Conservation (phyloP, 257 asterid genomes). For the Solanum tarijense region DNA sequence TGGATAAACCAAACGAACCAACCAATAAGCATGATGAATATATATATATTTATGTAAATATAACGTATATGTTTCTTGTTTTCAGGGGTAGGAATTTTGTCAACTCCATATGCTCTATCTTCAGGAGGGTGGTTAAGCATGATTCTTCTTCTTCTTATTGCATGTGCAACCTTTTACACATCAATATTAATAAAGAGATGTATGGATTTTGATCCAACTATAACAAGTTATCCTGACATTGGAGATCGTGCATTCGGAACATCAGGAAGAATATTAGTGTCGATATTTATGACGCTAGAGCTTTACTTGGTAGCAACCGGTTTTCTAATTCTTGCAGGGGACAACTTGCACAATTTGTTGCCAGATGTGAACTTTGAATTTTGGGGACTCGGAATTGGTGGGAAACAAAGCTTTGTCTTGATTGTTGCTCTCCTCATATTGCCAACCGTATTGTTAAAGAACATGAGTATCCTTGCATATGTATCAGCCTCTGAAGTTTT, state of each 20-base stretch:
- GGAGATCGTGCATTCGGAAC: conserved; percentile 71
- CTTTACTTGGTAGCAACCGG: conserved; percentile 82
- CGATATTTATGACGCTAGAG: conserved; percentile 57
- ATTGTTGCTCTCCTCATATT: conserved; percentile 51
- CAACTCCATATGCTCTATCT: conserved; percentile 69
- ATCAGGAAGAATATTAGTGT: conserved; percentile 43
- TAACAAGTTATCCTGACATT: conserved; percentile 65
- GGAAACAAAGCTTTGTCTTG: conserved; percentile 38
- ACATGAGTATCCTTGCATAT: conserved; percentile 65
- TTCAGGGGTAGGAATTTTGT: conserved; percentile 75
- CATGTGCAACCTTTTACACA: conserved; percentile 52
- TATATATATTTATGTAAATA: no score
- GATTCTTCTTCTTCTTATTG: conserved; percentile 48
- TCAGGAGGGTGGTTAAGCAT: conserved; percentile 90
- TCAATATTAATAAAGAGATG: conserved; percentile 61
- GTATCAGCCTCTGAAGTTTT: conserved; percentile 72
- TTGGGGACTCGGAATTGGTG: conserved; percentile 32
- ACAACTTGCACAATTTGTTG: conserved; percentile 41
- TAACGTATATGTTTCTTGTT: background rate
- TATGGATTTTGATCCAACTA: conserved; percentile 64
- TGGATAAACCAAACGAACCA: no score
- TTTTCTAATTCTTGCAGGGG: conserved; percentile 83
- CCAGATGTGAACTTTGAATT: conserved; percentile 28
- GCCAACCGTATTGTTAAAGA: conserved; percentile 66
- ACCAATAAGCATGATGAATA: no score